Evolutionary conservation across 768 basidiomycete genomes (phyloP), one percentile per base, ranked within the genome.

Genomic region (Clitopilus hobsonii): DNA sequence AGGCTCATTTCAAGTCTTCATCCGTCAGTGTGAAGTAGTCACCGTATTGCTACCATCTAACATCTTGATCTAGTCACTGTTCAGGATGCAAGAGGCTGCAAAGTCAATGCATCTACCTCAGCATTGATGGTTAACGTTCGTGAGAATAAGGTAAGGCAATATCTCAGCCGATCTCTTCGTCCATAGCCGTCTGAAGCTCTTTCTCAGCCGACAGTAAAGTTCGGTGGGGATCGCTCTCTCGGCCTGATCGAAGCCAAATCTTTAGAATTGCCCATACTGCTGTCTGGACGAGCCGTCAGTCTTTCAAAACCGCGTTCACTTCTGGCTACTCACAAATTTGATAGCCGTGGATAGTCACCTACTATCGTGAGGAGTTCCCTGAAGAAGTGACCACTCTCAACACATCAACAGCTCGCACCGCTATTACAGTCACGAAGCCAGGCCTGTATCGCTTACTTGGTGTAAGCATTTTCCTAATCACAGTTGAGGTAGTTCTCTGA

Each of bases 231-330:
- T 54, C 81, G 81, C 2, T 73, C 72, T 41, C 69, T 88, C 14
- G 79, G 81, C 5, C 78, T 93, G 14, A 75, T 91, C 4, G 88
- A 94, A 61, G 82, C 85, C 32, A 86, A 91, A 54, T 70, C 72
- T 38, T 85, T 84, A 0, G 77, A 73, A 25, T 74, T 96, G 16
- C 91, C 92, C 41, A 71, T 96, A 38, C 80, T 92, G 23, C 71
- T 98, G 50, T 93, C 92, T n/a, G 95, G 95, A 5, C 88, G 92
- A 65, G 86, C 85, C 38, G 94, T 94, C 70, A 57, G 85, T 29
- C 25, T 38, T 27, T 6, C 18, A 25, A 47, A 14, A 8, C 32
- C 57, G 8, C 13, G 22, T 16, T 25, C 50, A 23, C 29, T n/a
- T 14, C 58, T 52, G 51, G 49, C 18, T 6, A 49, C 32, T 53